phyloP scores from a whole-genome alignment of 306 rosid species.

The Sphenostylis stenocarpa region DNA sequence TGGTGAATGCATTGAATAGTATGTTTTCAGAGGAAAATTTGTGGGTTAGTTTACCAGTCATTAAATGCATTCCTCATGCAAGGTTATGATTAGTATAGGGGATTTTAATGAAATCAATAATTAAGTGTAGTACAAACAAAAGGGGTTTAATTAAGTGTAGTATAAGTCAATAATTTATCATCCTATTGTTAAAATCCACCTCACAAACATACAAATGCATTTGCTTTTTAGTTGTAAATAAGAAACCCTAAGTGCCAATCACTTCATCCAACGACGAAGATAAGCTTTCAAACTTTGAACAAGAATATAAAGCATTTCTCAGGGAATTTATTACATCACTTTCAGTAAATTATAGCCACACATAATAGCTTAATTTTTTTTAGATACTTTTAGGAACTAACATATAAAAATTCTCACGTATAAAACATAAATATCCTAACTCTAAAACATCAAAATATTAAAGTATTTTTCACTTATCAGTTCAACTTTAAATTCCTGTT shows the following conservation, averaged over 20 bases:
- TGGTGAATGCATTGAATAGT: not conserved
- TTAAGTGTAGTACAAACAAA: constrained; percentile 9
- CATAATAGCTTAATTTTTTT: no score
- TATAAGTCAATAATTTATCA: no score
- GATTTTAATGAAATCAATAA: not conserved
- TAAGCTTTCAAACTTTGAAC: not conserved
- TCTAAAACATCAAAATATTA: no score
- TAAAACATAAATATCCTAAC: no score
- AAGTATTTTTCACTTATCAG: no score
- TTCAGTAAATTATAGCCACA: not conserved
- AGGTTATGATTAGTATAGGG: not conserved
- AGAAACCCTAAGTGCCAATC: not conserved
- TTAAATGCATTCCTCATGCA: no score
- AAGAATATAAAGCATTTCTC: not conserved
- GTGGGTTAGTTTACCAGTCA: not conserved
- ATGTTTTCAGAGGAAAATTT: not conserved
- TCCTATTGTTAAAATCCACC: not conserved
- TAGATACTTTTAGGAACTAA: no score
- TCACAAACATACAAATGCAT: not conserved
- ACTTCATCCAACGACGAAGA: not conserved
- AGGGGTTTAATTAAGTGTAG: no score
- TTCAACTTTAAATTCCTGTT: no score
- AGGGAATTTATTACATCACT: not conserved
- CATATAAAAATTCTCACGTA: no score
- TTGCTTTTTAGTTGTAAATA: not conserved